Evolutionary conservation across 2,329 filamentous ascomycete genomes (phyloP), one percentile per base, ranked within the genome.

Genomic region (Xylaria sp.): DNA sequence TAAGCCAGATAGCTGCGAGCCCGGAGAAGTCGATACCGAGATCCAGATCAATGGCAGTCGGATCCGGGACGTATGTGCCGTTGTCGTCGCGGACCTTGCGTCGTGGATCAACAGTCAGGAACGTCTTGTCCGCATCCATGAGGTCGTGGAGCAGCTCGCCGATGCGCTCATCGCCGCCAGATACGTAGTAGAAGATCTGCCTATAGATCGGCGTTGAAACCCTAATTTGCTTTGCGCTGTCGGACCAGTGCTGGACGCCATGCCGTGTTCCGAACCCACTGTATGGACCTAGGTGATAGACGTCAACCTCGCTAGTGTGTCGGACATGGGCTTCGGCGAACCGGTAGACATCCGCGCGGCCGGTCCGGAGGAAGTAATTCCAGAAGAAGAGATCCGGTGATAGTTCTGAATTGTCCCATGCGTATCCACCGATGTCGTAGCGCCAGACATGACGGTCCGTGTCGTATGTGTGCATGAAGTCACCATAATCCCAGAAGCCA

Each of bases 321-420:
- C 87, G 81, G 0, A 85, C 85, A 60, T 88, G 77, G 0, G 86
- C 84, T 72, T 90, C 87, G 0, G 87, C 87, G 55, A 90, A 83
- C 0, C 85, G 82, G 72, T 85, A 90, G 0, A 88, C 83, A 60
- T 88, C 86, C 3, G 83, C 81, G 2, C 85, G 80, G 0, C 87
- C 87, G 0, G 87, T 90, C 10, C 85, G 84, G 1, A 90, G 81
- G 77, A 90, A 90, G 65, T 88, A 86, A 4, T 83, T 83, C 88
- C 88, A 90, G 72, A 90, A 84, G 78, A 86, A 90, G 2, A 90
- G 76, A 71, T 90, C 87, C 0, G 88, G 86, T 0, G 87, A 90
- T 0, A 90, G 80, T 74, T 90, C 88, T 0, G 85, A 88, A 73
- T 90, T 90, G 57, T 90, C 88, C 88, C 88, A 90, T 0, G 87